Base-by-base conservation (phyloP, 1,284 basidiomycete genomes). In the Termitomyces sp. region DNA sequence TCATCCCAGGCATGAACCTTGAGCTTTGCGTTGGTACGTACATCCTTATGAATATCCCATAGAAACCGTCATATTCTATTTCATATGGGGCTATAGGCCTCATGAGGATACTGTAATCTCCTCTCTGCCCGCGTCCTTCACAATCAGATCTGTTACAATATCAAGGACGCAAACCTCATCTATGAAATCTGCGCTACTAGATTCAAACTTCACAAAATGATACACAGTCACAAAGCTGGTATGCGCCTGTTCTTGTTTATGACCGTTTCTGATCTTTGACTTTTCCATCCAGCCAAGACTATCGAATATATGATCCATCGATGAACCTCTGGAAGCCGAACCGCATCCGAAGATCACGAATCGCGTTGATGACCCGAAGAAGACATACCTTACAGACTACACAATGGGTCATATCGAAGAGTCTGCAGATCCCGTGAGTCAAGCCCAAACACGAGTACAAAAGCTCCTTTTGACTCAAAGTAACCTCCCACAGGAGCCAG, bases 181-280 rank as follows among this genome's bases (percentile, higher is more conserved):
- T 87, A 86, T 60, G 83, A 88, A 57, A 76, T 91, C 2, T 90
- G 82, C 60, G 77, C 82, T 33, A 82, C 83, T 1, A 76, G 88
- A 2, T 91, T 89, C 66, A 83, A 79, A 38, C 71, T 90, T 8
- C 88, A 91, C 67, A 90, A 90, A 67, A 77, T 76, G 7, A 79
- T 90, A 10, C 91, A 92, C 61, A 84, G 82, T 55, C 89, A 91
- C 67, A 90, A 90, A 68, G 82, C 86, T 3, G 84, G 87, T 70
- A 33, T 15, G 26, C 15, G 15, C 2, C 30, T 44, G 24, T 46
- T 2, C n/a, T 38, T 3, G 1, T 17, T 26, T 0, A 10, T 3
- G 5, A 3, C 24, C 3, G 24, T 24, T 19, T 19, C 39, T n/a
- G n/a, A 10, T 39, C 17, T 52, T 12, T 53, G n/a, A 30, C 15